Evolutionary conservation across 306 rosid genomes (phyloP).

Genomic region (Cyclanthera cordifolia): DNA sequence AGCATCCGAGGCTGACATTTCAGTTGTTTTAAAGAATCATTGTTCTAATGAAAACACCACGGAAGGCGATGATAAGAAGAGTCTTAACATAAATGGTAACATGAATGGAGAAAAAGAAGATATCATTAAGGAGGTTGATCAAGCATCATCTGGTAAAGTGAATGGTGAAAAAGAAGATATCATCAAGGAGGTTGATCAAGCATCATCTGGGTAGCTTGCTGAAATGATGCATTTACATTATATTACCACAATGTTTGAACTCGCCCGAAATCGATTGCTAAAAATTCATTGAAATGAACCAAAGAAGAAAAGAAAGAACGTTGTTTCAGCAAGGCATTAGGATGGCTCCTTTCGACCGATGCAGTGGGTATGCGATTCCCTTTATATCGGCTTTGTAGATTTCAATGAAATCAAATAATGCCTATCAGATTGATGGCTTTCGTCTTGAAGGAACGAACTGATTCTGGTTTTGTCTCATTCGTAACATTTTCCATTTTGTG

Average conservation of each 20-base stretch:
- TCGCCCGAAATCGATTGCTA: neutral
- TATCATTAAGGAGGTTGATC: conserved; percentile 20
- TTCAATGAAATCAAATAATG: conserved; percentile 6
- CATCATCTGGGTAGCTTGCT: conserved; percentile 20
- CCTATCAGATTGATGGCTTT: conserved; percentile 5
- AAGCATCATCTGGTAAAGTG: conserved; percentile 18
- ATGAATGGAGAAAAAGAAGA: conserved; percentile 23
- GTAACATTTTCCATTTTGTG: neutral
- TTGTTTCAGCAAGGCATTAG: neutral
- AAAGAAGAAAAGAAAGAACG: neutral
- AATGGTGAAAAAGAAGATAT: conserved; percentile 21
- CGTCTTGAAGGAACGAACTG: conserved; percentile 5
- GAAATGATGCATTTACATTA: conserved; percentile 13
- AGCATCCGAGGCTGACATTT: conserved; percentile 76
- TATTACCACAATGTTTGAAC: neutral
- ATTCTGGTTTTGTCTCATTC: conserved; percentile 8
- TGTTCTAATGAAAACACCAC: conserved; percentile 57
- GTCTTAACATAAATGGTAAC: conserved; percentile 16
- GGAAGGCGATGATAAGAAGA: conserved; percentile 44
- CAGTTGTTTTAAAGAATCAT: conserved; percentile 75
- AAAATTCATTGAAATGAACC: neutral
- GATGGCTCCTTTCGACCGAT: neutral
- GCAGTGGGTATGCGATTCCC: neutral
- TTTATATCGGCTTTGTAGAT: neutral
- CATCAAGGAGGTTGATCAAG: conserved; percentile 22